phyloP scores from a whole-genome alignment of 78 protist species.

The Bigelowiella natans region DNA sequence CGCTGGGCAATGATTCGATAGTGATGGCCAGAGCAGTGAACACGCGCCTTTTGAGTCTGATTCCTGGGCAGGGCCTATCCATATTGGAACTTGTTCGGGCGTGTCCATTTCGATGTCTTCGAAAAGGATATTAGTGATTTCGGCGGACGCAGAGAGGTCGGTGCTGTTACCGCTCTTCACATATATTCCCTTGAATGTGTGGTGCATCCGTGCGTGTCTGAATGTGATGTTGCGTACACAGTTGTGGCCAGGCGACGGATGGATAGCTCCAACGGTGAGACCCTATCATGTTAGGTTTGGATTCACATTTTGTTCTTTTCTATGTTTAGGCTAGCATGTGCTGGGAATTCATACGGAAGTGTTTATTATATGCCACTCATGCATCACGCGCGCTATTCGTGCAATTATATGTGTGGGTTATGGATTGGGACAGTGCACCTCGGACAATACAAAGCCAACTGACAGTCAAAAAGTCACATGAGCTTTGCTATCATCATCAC shows the following conservation, averaged over 20 bases:
- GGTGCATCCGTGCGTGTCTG: conserved; percentile 42
- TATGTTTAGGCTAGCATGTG: no score
- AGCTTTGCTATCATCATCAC: no score
- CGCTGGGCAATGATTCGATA: conserved; percentile 1
- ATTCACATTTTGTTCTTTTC: no score
- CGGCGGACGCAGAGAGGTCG: no score
- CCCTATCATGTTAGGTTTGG: no score
- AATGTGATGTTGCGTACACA: conserved; percentile 54
- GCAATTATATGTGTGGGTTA: no score
- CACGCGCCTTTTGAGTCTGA: conserved; percentile 1
- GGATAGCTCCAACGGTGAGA: conserved; percentile 42
- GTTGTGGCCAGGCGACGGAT: neutral
- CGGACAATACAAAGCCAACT: no score
- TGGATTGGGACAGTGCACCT: no score
- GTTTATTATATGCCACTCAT: no score
- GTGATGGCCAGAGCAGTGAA: conserved; percentile 40
- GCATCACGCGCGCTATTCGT: no score
- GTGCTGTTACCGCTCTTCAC: conserved; percentile 26
- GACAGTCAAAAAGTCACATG: no score
- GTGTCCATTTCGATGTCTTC: conserved; percentile 36
- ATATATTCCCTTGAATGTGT: conserved; percentile 37
- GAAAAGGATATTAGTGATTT: conserved; percentile 26
- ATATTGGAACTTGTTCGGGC: conserved; percentile 31
- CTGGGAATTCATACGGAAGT: no score
- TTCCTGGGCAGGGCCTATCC: conserved; percentile 60